phyloP scores from a whole-genome alignment of 2,329 filamentous ascomycete genomes.

The Periconia macrospinosa region DNA sequence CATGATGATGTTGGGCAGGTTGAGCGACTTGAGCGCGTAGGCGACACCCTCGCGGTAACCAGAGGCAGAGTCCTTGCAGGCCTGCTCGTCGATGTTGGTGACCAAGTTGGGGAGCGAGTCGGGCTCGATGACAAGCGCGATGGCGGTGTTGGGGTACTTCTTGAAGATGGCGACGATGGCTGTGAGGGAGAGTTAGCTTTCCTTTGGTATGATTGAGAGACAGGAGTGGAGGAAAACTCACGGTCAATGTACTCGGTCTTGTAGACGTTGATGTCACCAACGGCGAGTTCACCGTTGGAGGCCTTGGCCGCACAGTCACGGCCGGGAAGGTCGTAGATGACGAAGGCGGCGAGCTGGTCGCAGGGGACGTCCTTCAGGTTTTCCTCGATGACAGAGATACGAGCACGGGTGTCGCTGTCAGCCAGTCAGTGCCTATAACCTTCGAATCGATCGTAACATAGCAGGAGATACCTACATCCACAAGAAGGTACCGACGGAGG shows the following conservation, averaged over 20 bases:
- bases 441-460: neutral
- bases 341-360: conserved; percentile 55
- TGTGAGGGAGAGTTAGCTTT: conserved; percentile 10
- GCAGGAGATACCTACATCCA: conserved; percentile 52
- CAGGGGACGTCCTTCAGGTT: conserved; percentile 56
- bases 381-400: conserved; percentile 51
- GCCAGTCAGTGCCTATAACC: conserved; percentile 29
- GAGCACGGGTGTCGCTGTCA: conserved; percentile 51
- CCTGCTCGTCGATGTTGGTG: conserved; percentile 58
- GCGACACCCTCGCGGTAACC: conserved; percentile 62
- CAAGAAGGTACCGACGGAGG: conserved; percentile 55
- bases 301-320: conserved; percentile 67
- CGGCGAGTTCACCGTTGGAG: conserved; percentile 66
- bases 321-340: conserved; percentile 67
- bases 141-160: conserved; percentile 52
- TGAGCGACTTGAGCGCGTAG: conserved; percentile 61
- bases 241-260: conserved; percentile 57
- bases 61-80: conserved; percentile 59
- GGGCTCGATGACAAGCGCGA: conserved; percentile 56
- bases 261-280: conserved; percentile 55
- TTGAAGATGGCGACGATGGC: conserved; percentile 58
- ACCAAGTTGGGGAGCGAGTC: conserved; percentile 67
- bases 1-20: conserved; percentile 65
- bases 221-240: conserved; percentile 14
- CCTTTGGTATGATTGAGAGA: neutral